phyloP scores from a whole-genome alignment of 2,329 filamentous ascomycete species.

The Fusarium abutilonis region DNA sequence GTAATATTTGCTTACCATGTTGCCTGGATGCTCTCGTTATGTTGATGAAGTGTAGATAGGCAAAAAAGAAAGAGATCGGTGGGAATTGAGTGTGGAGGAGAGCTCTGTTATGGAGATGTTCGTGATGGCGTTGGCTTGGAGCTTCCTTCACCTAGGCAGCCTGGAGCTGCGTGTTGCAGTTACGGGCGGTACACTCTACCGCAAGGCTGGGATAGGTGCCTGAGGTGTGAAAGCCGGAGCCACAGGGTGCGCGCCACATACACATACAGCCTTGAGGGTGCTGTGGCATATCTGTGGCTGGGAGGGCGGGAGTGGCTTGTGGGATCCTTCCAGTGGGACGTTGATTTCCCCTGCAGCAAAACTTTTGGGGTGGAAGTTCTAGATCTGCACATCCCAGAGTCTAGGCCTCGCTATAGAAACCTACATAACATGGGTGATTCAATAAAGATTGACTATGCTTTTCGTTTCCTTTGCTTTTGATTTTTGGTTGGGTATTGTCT shows the following conservation, averaged over 20 bases:
- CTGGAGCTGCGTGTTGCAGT: constrained; percentile 55
- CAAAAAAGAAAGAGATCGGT: constrained; percentile 11
- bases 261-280: constrained; percentile 11
- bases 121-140: constrained; percentile 47
- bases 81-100: constrained; percentile 27
- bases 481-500: background rate
- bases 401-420: constrained; percentile 10
- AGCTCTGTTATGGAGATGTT: constrained; percentile 33
- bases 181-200: constrained; percentile 23
- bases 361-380: constrained; percentile 23
- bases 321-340: too few species aligned
- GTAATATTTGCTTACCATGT: constrained; percentile 47
- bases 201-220: constrained; percentile 47
- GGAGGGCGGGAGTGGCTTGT: constrained; percentile 42
- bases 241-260: background rate
- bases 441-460: background rate
- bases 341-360: constrained; percentile 36
- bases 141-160: constrained; percentile 55
- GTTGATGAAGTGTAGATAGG: constrained; percentile 7
- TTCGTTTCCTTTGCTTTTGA: background rate
- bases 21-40: constrained; percentile 39
- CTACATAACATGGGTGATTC: constrained; percentile 5
- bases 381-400: constrained; percentile 34
- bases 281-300: constrained; percentile 30
- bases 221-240: constrained; percentile 41